A percentile compares a stretch with the other conserved stretches of the same genome.
These are phyloP conservation scores for Mortierella sp. DNA, from an alignment of 371 early-diverging fungal species.

Conservation along the genomic window DNA sequence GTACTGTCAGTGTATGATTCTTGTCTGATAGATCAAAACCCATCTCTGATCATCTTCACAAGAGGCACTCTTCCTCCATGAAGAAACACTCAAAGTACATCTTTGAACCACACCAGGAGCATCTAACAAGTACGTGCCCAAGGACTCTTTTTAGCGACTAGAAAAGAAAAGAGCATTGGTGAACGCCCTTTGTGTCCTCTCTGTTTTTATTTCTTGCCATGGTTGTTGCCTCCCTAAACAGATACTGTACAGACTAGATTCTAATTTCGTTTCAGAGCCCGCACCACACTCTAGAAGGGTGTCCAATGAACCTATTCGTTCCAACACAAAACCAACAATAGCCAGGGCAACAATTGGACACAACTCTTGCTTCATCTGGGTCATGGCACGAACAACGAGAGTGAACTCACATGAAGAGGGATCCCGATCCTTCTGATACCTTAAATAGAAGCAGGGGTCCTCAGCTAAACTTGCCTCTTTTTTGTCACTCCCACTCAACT, in stretches of 20 bases:
- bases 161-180: neutral
- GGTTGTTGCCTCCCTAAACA: neutral
- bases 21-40: no score
- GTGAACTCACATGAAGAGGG: neutral
- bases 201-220: no score
- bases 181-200: neutral
- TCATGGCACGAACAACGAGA: neutral
- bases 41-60: no score
- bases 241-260: neutral
- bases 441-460: neutral
- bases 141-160: neutral
- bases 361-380: no score
- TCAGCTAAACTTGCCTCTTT: neutral
- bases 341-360: neutral
- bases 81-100: no score
- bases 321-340: neutral
- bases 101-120: no score
- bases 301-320: neutral
- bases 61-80: no score
- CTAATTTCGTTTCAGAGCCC: slow-evolving; percentile 11
- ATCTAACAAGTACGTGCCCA: no score
- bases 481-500: neutral
- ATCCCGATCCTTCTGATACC: neutral
- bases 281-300: neutral
- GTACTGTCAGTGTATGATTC: no score